Base-by-base conservation (phyloP, 169 alveolate species). In the Plasmodium gonderi region DNA sequence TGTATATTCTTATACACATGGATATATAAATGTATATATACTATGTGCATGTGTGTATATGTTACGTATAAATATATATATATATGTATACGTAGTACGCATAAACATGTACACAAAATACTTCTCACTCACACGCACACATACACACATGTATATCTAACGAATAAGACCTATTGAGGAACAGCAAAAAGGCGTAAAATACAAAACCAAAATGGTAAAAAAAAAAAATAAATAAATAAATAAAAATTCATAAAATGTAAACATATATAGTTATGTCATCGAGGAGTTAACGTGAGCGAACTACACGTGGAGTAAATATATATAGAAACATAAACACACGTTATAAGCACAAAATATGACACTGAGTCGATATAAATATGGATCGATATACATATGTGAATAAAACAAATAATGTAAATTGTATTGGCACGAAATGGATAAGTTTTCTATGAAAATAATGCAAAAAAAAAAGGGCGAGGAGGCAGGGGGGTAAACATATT, bases 171-270 rank as follows among this genome's bases (percentile, higher is more conserved):
- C 49, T n/a, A 1, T 7, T 33, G 26, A 72, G 51, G 42, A 42
- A 45, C 1, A 45, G 74, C 20, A 65, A 44, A 60, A 42, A 69
- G 60, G 14, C 14, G 29, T 26, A 54, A 47, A 44, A 54, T 4
- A 9, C 11, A 5, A 49, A 67, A 47, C 9, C 40, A 82, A 74
- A 49, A 60, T 4, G 29, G 36, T 45, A 75, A 82, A n/a, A 26
- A 38, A 74, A 29, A 75, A 75, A 77, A 68, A 29, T 11, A 47
- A 79, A 79, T 1, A 42, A 42, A 36, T 8, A 29, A n/a, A n/a
- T 49, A 68, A 40, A 45, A 23, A 20, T 36, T 31, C 79, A 68
- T 40, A 42, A 80, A 82, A 75, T 68, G 68, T 40, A 85, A 79
- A 60, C 75, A 38, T 54, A 74, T 4, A 20, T 17, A 40, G n/a